Evolutionary conservation across 2,329 filamentous ascomycete species (phyloP).

Genomic region (Fusarium drepaniforme): DNA sequence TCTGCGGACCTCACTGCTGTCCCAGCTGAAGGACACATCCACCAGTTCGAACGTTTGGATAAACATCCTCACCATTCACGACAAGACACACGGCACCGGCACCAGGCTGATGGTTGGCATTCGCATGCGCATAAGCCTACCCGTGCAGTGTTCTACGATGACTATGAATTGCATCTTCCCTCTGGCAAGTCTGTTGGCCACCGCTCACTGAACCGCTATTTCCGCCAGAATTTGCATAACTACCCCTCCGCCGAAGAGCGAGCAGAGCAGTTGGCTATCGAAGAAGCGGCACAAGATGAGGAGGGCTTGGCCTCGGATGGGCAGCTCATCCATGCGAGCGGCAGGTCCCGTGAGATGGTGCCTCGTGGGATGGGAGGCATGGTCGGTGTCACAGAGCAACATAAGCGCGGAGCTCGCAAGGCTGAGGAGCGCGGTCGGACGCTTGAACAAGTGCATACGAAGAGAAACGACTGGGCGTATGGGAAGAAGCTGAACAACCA

Average conservation of each 20-base stretch:
- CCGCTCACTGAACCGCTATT: conserved; percentile 88
- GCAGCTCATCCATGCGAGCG: conserved; percentile 52
- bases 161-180: conserved; percentile 93
- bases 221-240: conserved; percentile 89
- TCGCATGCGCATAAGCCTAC: conserved; percentile 82
- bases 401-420: conserved; percentile 76
- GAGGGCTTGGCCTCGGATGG: conserved; percentile 49
- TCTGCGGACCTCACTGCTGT: conserved; percentile 86
- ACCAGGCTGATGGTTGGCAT: conserved; percentile 82
- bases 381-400: conserved; percentile 80
- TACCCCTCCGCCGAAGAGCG: conserved; percentile 86
- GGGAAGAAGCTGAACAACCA: conserved; percentile 83
- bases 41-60: conserved; percentile 78
- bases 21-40: conserved; percentile 77
- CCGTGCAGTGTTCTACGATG: conserved; percentile 87
- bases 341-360: conserved; percentile 67
- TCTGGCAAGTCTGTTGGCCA: conserved; percentile 92
- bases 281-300: conserved; percentile 49
- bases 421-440: conserved; percentile 78
- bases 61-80: conserved; percentile 83
- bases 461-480: conserved; percentile 75
- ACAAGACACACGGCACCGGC: conserved; percentile 77
- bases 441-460: conserved; percentile 70
- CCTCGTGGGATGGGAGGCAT: conserved; percentile 82
- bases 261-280: conserved; percentile 73